Base-by-base conservation (phyloP, 306 rosid genomes). In the Vigna nakashimae region DNA sequence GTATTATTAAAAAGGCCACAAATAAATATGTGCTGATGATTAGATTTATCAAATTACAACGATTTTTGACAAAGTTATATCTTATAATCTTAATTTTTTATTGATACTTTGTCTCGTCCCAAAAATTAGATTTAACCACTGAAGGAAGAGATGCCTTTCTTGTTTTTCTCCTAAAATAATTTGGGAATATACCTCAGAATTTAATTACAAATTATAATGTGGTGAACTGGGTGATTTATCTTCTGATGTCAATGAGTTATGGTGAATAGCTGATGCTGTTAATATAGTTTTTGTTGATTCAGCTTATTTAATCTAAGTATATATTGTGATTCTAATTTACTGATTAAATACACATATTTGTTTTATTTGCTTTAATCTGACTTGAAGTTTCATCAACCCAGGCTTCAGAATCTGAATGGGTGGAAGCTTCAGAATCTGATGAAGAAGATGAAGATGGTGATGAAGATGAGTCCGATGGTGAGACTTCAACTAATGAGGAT, bases 381-480 rank as follows among this genome's bases (percentile, higher is more conserved):
- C 69, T 77, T 66, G 48, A 68, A 49, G 82, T 79, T 75, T 78
- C 55, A 66, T 53, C 68, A 63, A 82, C 55, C 52, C 76, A 95
- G 98, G 96, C 90, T 57, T 88, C 99, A 0, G 90, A 88, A 80
- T 88, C 99, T 74, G 99, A 95, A 87, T 95, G 99, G 99, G 89
- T 95, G 59, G 99, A 92, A 83, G 95, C 80, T 63, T 92, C 96
- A 2, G 98, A 92, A 66, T 97, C 86, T 11, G 94, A 86, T 0
- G 91, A 90, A 16, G 97, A 87, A 36, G 58, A 71, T 42, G 87
- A 76, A 3, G 91, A 86, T 2, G 89, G 84, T 12, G 86, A 71
- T 40, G 97, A 86, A 48, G 93, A 88, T 46, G 93, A 86, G 78
- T 62, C 80, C 8, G 79, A 83, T 67, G 81, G 76, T 1, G 89